Conservation (phyloP, 192 early-diverging fungal genomes). For the Hyaloraphidium curvatum region DNA sequence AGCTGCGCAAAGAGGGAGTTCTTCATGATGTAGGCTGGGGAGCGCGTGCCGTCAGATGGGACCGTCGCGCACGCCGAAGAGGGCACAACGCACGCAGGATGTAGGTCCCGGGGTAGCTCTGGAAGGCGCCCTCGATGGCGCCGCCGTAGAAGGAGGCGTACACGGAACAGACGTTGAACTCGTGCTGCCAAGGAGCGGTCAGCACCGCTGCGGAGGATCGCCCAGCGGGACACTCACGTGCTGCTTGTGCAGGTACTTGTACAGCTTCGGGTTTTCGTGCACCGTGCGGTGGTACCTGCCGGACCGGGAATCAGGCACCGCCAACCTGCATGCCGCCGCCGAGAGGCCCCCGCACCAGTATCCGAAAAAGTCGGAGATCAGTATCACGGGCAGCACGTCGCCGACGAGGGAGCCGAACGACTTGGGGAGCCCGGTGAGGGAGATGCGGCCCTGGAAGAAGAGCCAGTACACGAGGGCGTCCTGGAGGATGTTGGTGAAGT, state of each 20-base stretch:
- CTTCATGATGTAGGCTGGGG: not conserved
- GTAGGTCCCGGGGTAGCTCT: not conserved
- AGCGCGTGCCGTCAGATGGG: too few relatives aligned
- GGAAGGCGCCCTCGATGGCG: not conserved
- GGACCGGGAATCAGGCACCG: too few relatives aligned
- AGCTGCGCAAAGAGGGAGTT: not conserved
- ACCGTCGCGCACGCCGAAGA: too few relatives aligned
- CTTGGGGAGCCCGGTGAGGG: not conserved
- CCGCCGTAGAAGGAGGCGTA: slow-evolving; percentile 1
- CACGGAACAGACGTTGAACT: slow-evolving; percentile 1
- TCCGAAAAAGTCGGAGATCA: not conserved
- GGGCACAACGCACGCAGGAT: not conserved
- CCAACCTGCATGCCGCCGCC: too few relatives aligned
- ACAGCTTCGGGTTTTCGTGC: not conserved
- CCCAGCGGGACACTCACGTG: not conserved
- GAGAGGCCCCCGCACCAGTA: too few relatives aligned
- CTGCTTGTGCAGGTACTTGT: not conserved
- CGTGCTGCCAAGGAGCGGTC: not conserved
- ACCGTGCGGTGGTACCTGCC: not conserved
- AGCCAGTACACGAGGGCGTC: not conserved
- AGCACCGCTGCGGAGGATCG: not conserved
- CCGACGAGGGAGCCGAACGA: not conserved
- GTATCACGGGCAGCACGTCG: not conserved
- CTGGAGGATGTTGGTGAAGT: not conserved
- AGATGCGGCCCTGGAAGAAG: not conserved